phyloP scores from a whole-genome alignment of 352 stramenopile species.

The Halophytophthora polymorphica region DNA sequence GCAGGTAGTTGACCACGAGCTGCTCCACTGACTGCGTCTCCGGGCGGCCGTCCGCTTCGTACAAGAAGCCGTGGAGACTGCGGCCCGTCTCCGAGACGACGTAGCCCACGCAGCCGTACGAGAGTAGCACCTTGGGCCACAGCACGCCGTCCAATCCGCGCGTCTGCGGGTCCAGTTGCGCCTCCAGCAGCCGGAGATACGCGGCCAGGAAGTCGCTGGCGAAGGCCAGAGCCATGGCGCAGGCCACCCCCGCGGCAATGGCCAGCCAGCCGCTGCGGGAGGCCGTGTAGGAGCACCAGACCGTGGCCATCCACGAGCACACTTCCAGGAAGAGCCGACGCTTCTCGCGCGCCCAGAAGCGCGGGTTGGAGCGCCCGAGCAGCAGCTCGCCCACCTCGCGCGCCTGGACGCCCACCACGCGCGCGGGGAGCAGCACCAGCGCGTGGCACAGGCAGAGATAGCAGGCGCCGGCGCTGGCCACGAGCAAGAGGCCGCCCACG shows the following conservation, averaged over 20 bases:
- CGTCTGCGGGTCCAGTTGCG: slow-evolving; percentile 29
- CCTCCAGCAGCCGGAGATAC: slow-evolving; percentile 54
- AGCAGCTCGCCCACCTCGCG: slow-evolving; percentile 40
- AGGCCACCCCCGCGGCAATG: slow-evolving; percentile 37
- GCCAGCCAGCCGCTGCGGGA: slow-evolving; percentile 48
- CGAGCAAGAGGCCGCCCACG: slow-evolving; percentile 51
- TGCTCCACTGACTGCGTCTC: slow-evolving; percentile 42
- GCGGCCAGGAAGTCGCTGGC: slow-evolving; percentile 56
- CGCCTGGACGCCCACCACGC: slow-evolving; percentile 1
- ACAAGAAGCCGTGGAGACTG: slow-evolving; percentile 46
- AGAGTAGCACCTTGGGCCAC: slow-evolving; percentile 70
- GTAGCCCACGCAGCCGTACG: slow-evolving; percentile 63
- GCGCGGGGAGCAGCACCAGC: slow-evolving; percentile 17
- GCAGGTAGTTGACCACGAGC: slow-evolving; percentile 63
- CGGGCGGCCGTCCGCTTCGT: slow-evolving; percentile 18
- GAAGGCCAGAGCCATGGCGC: slow-evolving; percentile 39
- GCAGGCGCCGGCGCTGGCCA: slow-evolving; percentile 38
- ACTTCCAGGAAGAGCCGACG: slow-evolving; percentile 64
- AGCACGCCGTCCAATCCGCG: slow-evolving; percentile 35
- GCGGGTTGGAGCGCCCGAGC: slow-evolving; percentile 47
- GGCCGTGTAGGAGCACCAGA: slow-evolving; percentile 65
- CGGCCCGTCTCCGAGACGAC: slow-evolving; percentile 51
- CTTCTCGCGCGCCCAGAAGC: slow-evolving; percentile 48
- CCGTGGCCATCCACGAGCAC: slow-evolving; percentile 67
- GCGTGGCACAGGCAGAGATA: slow-evolving; percentile 53